Conservation (phyloP, 768 basidiomycete species). For the Agrocybe praecox region DNA sequence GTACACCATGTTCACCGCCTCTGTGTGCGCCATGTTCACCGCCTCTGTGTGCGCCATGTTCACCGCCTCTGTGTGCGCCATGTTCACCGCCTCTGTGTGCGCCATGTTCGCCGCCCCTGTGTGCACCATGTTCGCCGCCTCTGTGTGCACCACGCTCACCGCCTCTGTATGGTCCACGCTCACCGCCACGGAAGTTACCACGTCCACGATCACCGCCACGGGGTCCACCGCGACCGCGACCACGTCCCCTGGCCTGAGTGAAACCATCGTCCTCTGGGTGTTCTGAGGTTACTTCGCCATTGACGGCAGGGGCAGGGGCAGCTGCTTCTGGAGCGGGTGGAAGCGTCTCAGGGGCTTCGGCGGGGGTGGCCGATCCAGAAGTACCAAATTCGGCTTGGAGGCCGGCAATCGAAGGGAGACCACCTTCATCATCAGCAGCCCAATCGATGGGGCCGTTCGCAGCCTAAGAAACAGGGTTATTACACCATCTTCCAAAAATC, state of each 20-base stretch:
- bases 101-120: constrained; percentile 36
- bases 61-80: constrained; percentile 23
- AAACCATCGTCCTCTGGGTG: constrained; percentile 67
- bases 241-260: constrained; percentile 46
- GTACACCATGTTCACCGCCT: no score
- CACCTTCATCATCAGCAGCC: constrained; percentile 82
- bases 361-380: constrained; percentile 72
- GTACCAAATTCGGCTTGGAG: constrained; percentile 79
- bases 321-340: constrained; percentile 8
- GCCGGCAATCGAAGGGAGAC: constrained; percentile 74
- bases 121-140: constrained; percentile 31
- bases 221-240: constrained; percentile 31
- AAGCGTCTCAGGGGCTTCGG: constrained; percentile 24
- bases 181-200: constrained; percentile 33
- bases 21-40: no score
- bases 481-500: not conserved
- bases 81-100: constrained; percentile 37
- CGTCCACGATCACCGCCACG: constrained; percentile 30
- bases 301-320: constrained; percentile 25
- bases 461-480: not conserved
- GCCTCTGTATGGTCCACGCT: constrained; percentile 24
- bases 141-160: constrained; percentile 26
- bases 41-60: constrained; percentile 33
- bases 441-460: constrained; percentile 62
- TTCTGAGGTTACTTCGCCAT: constrained; percentile 28